A percentile compares a stretch with the other conserved stretches of the same genome.
Conservation (phyloP, 805 yeast genomes). For the Brettanomyces custersianus region DNA sequence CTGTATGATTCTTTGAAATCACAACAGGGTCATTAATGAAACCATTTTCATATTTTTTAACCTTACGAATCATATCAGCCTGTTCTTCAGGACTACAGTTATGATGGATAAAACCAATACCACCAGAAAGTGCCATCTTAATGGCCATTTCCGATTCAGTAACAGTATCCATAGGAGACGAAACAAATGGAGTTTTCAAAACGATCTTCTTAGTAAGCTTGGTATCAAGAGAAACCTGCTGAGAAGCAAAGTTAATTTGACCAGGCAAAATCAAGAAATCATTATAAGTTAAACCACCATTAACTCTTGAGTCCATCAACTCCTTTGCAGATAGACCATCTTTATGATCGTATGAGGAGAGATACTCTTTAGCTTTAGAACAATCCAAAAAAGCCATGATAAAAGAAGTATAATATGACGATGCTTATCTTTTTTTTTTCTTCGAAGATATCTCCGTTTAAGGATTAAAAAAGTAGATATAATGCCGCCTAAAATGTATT, state of each 20-base stretch:
- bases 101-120: constrained; percentile 97
- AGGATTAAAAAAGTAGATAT: too few species aligned
- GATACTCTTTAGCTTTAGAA: constrained; percentile 58
- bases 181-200: constrained; percentile 88
- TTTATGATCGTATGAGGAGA: constrained; percentile 54
- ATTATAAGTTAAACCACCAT: constrained; percentile 97
- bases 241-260: constrained; percentile 80
- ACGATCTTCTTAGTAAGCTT: constrained; percentile 87
- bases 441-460: not conserved
- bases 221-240: constrained; percentile 69
- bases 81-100: constrained; percentile 95
- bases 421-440: not conserved
- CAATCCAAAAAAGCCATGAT: constrained; percentile 25
- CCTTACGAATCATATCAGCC: constrained; percentile 96
- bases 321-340: constrained; percentile 83
- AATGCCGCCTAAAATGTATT: too few species aligned
- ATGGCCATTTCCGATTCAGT: constrained; percentile 98
- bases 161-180: constrained; percentile 99
- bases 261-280: constrained; percentile 95
- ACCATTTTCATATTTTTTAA: constrained; percentile 95
- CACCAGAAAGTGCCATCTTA: constrained; percentile 96
- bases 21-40: constrained; percentile 93
- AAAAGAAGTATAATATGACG: not conserved
- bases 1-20: constrained; percentile 65
- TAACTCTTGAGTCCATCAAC: constrained; percentile 79